Evolutionary conservation across 371 early-diverging fungal genomes (phyloP).

Genomic region (Synchytrium microbalum): DNA sequence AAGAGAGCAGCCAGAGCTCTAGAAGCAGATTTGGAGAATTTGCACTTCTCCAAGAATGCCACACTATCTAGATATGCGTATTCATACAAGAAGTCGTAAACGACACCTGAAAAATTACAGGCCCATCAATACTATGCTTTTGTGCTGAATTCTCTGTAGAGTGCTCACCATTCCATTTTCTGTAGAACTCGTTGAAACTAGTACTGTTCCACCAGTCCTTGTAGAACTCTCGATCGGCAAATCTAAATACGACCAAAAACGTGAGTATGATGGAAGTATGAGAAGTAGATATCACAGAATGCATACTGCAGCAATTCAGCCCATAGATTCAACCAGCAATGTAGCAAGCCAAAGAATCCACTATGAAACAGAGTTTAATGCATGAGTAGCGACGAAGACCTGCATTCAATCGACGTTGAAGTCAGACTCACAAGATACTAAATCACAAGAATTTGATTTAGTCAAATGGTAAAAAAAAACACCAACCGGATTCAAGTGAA

Average conservation of each 20-base stretch:
- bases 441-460: too few relatives aligned
- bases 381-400: conserved; percentile 4
- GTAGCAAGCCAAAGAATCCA: conserved; percentile 22
- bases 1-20: conserved; percentile 9
- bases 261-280: too few relatives aligned
- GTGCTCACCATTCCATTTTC: conserved; percentile 40
- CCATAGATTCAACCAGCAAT: conserved; percentile 22
- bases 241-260: conserved; percentile 7
- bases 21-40: conserved; percentile 6
- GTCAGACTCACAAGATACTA: too few relatives aligned
- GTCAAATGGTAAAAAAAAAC: too few relatives aligned
- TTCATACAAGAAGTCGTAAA: too few relatives aligned
- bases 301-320: conserved; percentile 29
- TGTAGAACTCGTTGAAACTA: conserved; percentile 35
- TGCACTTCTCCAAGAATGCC: conserved; percentile 12
- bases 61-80: conserved; percentile 27
- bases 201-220: conserved; percentile 43
- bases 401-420: too few relatives aligned
- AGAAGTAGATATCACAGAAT: too few relatives aligned
- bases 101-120: too few relatives aligned
- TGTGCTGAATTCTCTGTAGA: too few relatives aligned
- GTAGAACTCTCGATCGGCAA: conserved; percentile 36
- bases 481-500: too few relatives aligned
- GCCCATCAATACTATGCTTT: too few relatives aligned
- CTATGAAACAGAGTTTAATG: conserved; percentile 15